A percentile compares a stretch with the other conserved stretches of the same genome.
Conservation (phyloP, 805 yeast species). For the Metschnikowia anglica region DNA sequence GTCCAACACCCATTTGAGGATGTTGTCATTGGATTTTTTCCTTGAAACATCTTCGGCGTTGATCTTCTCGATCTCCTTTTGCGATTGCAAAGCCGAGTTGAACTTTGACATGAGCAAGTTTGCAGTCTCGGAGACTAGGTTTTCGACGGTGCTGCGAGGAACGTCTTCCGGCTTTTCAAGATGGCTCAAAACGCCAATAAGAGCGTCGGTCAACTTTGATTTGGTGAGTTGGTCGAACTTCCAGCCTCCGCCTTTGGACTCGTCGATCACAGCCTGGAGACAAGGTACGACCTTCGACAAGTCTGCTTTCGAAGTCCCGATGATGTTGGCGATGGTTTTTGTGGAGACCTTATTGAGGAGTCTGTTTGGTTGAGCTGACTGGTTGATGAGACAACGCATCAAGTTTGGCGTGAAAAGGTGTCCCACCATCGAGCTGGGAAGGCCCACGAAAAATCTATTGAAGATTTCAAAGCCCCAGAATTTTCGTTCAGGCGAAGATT, state of each 20-base stretch:
- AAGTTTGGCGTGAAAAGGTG: constrained; percentile 61
- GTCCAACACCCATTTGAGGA: constrained; percentile 62
- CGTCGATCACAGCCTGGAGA: constrained; percentile 28
- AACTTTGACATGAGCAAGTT: constrained; percentile 28
- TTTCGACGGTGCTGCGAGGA: constrained; percentile 15
- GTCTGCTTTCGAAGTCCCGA: constrained; percentile 36
- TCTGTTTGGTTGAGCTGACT: constrained; percentile 64
- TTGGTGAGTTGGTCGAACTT: constrained; percentile 78
- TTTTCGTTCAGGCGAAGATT: constrained; percentile 82
- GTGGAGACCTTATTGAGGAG: constrained; percentile 66
- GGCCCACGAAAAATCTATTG: constrained; percentile 39
- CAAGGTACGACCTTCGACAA: constrained; percentile 40
- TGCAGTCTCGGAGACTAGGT: constrained; percentile 23
- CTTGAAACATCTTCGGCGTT: constrained; percentile 18
- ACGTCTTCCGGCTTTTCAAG: constrained; percentile 16
- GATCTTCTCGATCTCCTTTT: constrained; percentile 13
- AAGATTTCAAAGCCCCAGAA: constrained; percentile 82
- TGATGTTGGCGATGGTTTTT: constrained; percentile 45
- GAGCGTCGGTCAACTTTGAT: constrained; percentile 56
- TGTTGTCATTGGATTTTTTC: constrained; percentile 31
- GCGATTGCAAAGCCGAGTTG: constrained; percentile 22
- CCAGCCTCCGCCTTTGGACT: constrained; percentile 50
- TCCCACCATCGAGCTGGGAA: constrained; percentile 21
- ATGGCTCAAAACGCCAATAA: constrained; percentile 27
- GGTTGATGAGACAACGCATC: constrained; percentile 72